Evolutionary conservation across 495 filamentous ascomycete genomes (phyloP).

Genomic region (Annulohypoxylon stygium): DNA sequence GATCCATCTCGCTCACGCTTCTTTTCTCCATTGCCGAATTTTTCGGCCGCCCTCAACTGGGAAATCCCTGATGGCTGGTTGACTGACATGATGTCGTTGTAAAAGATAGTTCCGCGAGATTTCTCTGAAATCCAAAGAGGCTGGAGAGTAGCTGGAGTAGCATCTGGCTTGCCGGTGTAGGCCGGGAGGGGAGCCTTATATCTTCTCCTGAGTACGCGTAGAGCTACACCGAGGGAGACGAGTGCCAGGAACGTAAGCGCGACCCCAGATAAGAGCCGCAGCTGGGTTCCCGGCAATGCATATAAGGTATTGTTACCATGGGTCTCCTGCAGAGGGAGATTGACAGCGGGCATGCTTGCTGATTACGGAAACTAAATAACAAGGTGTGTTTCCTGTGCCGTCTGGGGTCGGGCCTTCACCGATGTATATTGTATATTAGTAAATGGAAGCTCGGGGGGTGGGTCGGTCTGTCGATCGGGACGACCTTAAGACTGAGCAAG

Average conservation of each 20-base stretch:
- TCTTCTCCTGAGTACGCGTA: constrained; percentile 36
- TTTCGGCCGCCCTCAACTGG: constrained; percentile 15
- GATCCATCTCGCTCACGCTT: constrained; percentile 28
- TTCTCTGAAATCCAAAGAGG: constrained; percentile 38
- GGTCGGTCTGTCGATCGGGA: constrained; percentile 49
- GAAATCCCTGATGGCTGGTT: constrained; percentile 38
- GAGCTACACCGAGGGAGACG: constrained; percentile 45
- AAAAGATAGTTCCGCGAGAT: constrained; percentile 40
- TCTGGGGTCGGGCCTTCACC: constrained; percentile 47
- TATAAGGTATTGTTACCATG: constrained; percentile 53
- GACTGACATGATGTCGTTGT: constrained; percentile 45
- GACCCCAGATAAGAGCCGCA: constrained; percentile 48
- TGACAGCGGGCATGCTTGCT: constrained; percentile 61
- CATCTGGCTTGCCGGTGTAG: constrained; percentile 13
- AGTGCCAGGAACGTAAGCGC: constrained; percentile 48
- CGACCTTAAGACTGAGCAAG: constrained; percentile 37
- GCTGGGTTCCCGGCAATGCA: constrained; percentile 43
- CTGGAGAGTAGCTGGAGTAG: constrained; percentile 25
- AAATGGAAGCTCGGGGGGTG: constrained; percentile 41
- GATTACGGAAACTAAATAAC: constrained; percentile 48
- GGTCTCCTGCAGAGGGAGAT: constrained; percentile 51
- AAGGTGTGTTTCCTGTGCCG: constrained; percentile 43
- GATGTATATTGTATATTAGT: constrained; percentile 46
- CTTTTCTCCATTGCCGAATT: constrained; percentile 27
- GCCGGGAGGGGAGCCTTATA: constrained; percentile 42